phyloP scores from a whole-genome alignment of 495 filamentous ascomycete species.

The Clohesyomyces aquaticus region DNA sequence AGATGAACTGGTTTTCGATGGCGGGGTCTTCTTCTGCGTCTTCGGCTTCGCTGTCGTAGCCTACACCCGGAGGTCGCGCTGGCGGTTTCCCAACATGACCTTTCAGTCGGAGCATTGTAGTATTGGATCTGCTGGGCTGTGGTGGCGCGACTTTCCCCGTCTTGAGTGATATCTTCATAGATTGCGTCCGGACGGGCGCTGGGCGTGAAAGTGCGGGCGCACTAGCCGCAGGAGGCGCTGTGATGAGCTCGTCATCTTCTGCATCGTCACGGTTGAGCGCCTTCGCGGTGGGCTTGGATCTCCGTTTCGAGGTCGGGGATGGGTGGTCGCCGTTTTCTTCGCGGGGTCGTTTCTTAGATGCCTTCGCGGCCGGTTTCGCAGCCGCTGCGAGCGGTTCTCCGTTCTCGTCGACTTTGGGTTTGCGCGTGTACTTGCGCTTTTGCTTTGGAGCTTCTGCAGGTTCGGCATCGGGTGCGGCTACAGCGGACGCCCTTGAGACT shows the following conservation, averaged over 20 bases:
- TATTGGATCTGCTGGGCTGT: neutral
- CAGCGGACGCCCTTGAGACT: constrained; percentile 27
- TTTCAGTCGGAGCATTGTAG: constrained; percentile 40
- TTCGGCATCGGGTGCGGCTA: constrained; percentile 30
- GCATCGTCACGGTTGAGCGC: constrained; percentile 8
- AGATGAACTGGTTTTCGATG: constrained; percentile 83
- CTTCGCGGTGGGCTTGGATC: constrained; percentile 33
- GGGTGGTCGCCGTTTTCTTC: constrained; percentile 50
- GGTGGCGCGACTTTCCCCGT: constrained; percentile 13
- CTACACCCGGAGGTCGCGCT: constrained; percentile 70
- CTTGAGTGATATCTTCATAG: constrained; percentile 28
- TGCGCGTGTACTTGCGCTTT: constrained; percentile 45
- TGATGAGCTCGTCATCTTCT: constrained; percentile 8
- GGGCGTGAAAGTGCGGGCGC: constrained; percentile 2
- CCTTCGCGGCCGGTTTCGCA: constrained; percentile 50
- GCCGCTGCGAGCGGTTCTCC: constrained; percentile 37
- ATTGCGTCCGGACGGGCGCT: constrained; percentile 1
- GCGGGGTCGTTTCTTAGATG: constrained; percentile 54
- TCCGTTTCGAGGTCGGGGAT: constrained; percentile 36
- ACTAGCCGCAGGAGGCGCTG: neutral
- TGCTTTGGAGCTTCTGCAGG: constrained; percentile 34
- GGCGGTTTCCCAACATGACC: constrained; percentile 63
- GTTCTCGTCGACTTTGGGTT: constrained; percentile 43
- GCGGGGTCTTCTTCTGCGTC: constrained; percentile 84
- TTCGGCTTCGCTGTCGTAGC: constrained; percentile 95